These are phyloP conservation scores for Annona cherimola DNA, from an alignment of 164 flowering plant genomes.

Conservation along the genomic window DNA sequence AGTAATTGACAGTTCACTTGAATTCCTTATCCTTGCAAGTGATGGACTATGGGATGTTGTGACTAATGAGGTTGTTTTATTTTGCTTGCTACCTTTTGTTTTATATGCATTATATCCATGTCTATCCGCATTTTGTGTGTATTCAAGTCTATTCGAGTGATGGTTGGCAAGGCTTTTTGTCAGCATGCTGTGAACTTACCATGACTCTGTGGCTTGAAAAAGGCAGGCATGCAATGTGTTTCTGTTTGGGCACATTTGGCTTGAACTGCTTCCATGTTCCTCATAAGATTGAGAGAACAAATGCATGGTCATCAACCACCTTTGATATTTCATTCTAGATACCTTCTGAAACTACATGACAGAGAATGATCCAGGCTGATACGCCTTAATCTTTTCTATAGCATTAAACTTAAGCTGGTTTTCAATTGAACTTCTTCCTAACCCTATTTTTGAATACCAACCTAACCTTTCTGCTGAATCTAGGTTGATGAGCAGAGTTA, in stretches of 20 bases:
- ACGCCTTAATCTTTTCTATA: too few species aligned
- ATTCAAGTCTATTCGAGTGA: not conserved
- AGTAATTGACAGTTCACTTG: constrained; percentile 78
- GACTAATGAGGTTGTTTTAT: constrained; percentile 62
- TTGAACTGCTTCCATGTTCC: not conserved
- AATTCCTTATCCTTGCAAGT: constrained; percentile 94
- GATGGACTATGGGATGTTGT: constrained; percentile 99
- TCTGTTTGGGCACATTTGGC: not conserved
- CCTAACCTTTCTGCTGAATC: too few species aligned
- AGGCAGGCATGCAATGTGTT: not conserved
- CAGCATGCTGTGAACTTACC: not conserved
- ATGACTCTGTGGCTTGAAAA: not conserved
- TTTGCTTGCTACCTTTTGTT: too few species aligned
- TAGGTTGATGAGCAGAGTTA: too few species aligned
- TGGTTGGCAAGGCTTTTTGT: not conserved
- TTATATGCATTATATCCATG: not conserved
- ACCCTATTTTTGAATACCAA: too few species aligned
- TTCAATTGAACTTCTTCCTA: too few species aligned
- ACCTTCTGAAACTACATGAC: too few species aligned
- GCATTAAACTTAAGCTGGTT: too few species aligned
- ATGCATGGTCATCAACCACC: not conserved
- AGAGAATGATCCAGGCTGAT: too few species aligned
- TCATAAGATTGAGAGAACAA: not conserved
- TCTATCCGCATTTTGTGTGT: not conserved
- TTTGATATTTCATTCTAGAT: too few species aligned